phyloP scores from a whole-genome alignment of 495 filamentous ascomycete species.

The Umbilicaria muhlenbergii region DNA sequence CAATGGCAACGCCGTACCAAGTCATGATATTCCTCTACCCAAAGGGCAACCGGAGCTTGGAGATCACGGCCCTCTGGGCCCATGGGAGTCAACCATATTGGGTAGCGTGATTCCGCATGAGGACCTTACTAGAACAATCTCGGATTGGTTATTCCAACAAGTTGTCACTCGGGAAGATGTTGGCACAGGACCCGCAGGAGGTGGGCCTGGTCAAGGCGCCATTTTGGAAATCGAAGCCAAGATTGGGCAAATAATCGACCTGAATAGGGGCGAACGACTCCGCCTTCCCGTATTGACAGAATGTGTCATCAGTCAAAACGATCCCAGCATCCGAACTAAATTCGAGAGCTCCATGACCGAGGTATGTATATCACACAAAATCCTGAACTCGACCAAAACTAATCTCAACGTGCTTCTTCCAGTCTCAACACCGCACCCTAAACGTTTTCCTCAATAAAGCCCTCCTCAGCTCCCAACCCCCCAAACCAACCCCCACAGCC shows the following conservation, averaged over 20 bases:
- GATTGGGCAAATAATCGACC: conserved; percentile 63
- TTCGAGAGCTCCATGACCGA: conserved; percentile 81
- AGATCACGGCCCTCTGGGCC: conserved; percentile 29
- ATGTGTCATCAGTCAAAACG: conserved; percentile 40
- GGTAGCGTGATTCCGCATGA: conserved; percentile 44
- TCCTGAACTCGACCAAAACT: not conserved
- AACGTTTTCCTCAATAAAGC: conserved; percentile 68
- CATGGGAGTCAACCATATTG: conserved; percentile 63
- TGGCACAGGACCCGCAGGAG: conserved; percentile 26
- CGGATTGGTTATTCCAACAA: conserved; percentile 57
- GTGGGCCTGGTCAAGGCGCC: conserved; percentile 43
- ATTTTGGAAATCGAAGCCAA: conserved; percentile 88
- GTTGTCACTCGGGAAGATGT: conserved; percentile 46
- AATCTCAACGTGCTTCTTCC: conserved; percentile 1
- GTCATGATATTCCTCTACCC: conserved; percentile 5
- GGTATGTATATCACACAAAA: conserved; percentile 33
- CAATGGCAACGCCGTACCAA: conserved; percentile 8
- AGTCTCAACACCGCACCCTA: conserved; percentile 62
- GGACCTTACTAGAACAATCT: conserved; percentile 47
- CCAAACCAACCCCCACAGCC: conserved; percentile 26
- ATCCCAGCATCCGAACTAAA: conserved; percentile 28
- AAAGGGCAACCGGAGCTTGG: conserved; percentile 5
- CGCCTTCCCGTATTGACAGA: conserved; percentile 48
- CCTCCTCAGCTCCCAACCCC: conserved; percentile 35
- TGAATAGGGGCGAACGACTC: conserved; percentile 49